These are phyloP conservation scores for Arabidopsis hybrid DNA, from an alignment of 441 rosid species.

Conservation along the genomic window DNA sequence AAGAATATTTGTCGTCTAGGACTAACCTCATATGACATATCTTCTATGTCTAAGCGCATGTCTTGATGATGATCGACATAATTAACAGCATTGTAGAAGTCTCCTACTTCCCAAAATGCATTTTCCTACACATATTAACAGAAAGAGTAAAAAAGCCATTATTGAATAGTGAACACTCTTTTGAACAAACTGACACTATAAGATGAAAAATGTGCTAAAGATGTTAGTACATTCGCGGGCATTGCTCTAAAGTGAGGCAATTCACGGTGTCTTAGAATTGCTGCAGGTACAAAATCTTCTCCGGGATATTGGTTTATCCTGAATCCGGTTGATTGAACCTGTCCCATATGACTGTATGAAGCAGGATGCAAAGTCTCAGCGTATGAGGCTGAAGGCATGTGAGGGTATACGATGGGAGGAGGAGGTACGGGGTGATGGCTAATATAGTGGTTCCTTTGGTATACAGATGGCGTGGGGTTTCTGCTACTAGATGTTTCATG, in stretches of 20 bases:
- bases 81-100: conserved; percentile 58
- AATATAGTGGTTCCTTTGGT: conserved; percentile 51
- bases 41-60: conserved; percentile 94
- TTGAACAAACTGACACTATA: conserved; percentile 5
- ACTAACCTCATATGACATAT: conserved; percentile 91
- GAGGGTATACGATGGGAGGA: conserved; percentile 57
- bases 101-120: conserved; percentile 66
- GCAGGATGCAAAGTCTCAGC: conserved; percentile 52
- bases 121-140: conserved; percentile 60
- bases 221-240: conserved; percentile 63
- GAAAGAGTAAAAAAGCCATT: not conserved
- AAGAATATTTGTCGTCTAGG: not conserved
- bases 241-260: conserved; percentile 65
- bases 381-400: conserved; percentile 57
- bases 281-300: conserved; percentile 51
- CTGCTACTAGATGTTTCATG: conserved; percentile 56
- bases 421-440: conserved; percentile 54
- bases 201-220: conserved; percentile 18
- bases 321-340: conserved; percentile 57
- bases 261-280: conserved; percentile 54
- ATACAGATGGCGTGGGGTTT: conserved; percentile 50
- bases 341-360: conserved; percentile 62
- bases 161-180: conserved; percentile 18
- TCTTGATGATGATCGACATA: conserved; percentile 76
- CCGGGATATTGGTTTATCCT: conserved; percentile 55